phyloP scores from a whole-genome alignment of 164 flowering plant species.

The Buxus sempervirens region DNA sequence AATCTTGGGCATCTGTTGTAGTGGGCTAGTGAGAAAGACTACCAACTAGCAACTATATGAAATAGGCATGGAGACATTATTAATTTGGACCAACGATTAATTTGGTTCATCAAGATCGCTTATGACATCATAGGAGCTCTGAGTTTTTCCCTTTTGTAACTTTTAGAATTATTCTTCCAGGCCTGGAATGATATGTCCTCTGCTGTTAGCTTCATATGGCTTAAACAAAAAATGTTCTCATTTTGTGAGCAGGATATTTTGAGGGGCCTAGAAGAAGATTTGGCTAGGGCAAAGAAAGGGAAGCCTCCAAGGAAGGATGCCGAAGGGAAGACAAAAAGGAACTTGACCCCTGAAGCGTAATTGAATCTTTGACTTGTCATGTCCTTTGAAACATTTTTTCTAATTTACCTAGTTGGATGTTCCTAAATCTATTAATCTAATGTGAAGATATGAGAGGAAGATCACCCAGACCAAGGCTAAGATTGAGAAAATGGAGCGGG shows the following conservation, averaged over 20 bases:
- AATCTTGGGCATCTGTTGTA: too few species aligned
- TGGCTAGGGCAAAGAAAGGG: conserved; percentile 85
- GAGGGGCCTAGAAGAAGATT: conserved; percentile 62
- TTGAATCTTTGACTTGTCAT: conserved; percentile 3
- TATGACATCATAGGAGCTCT: too few species aligned
- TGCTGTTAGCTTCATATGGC: conserved; percentile 1
- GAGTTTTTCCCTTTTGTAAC: not conserved
- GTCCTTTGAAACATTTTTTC: not conserved
- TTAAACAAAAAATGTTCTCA: conserved; percentile 1
- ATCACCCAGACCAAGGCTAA: conserved; percentile 49
- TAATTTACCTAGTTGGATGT: not conserved
- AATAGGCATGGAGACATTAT: too few species aligned
- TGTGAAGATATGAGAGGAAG: conserved; percentile 58
- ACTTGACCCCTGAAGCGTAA: conserved; percentile 85
- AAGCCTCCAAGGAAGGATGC: conserved; percentile 83
- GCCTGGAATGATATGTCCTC: not conserved
- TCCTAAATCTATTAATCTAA: not conserved
- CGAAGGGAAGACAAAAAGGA: conserved; percentile 79
- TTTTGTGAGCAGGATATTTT: conserved; percentile 40
- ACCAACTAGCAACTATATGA: too few species aligned
- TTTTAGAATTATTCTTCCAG: not conserved
- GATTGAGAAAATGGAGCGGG: conserved; percentile 59
- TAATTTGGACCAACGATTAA: too few species aligned
- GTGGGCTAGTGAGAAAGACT: too few species aligned
- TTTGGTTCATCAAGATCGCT: too few species aligned